Percentiles rank a stretch among this genome's conserved stretches.
Evolutionary conservation across 2,329 filamentous ascomycete genomes (phyloP).

Genomic region (Volutella citrinella): DNA sequence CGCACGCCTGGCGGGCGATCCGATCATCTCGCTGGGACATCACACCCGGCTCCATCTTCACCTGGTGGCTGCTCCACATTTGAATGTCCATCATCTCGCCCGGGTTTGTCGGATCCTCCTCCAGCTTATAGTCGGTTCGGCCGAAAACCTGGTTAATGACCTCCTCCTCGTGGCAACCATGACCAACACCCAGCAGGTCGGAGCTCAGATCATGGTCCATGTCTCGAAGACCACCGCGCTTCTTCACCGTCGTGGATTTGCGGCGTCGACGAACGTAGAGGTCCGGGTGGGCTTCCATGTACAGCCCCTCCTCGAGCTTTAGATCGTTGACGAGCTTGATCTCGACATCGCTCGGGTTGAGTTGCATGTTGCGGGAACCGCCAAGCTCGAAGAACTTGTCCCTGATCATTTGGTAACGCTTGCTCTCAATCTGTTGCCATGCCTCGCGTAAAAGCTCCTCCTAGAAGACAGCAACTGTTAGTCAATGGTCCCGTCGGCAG

Average conservation of each 20-base stretch:
- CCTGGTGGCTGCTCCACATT: slow-evolving; percentile 27
- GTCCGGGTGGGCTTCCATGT: slow-evolving; percentile 38
- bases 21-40: slow-evolving; percentile 18
- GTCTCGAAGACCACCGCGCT: too few species aligned
- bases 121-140: slow-evolving; percentile 21
- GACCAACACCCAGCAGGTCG: too few species aligned
- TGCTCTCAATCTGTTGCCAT: slow-evolving; percentile 38
- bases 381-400: slow-evolving; percentile 47
- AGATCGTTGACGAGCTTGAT: slow-evolving; percentile 46
- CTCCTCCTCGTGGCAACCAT: slow-evolving; percentile 33
- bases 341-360: slow-evolving; percentile 49
- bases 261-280: slow-evolving; percentile 38
- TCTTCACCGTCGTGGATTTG: slow-evolving; percentile 33
- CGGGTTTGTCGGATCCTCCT: too few species aligned
- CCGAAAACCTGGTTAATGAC: slow-evolving; percentile 33
- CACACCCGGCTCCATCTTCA: slow-evolving; percentile 27
- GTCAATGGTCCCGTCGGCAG: too few species aligned
- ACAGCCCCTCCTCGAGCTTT: slow-evolving; percentile 36
- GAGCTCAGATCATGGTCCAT: too few species aligned
- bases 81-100: slow-evolving; percentile 29
- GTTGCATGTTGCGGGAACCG: slow-evolving; percentile 46
- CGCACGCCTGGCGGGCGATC: slow-evolving; percentile 11
- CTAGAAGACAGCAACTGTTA: too few species aligned
- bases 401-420: slow-evolving; percentile 41
- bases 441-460: slow-evolving; percentile 39